Evolutionary conservation across 2,329 filamentous ascomycete species (phyloP).

Genomic region (Plectosphaerella cucumerina): DNA sequence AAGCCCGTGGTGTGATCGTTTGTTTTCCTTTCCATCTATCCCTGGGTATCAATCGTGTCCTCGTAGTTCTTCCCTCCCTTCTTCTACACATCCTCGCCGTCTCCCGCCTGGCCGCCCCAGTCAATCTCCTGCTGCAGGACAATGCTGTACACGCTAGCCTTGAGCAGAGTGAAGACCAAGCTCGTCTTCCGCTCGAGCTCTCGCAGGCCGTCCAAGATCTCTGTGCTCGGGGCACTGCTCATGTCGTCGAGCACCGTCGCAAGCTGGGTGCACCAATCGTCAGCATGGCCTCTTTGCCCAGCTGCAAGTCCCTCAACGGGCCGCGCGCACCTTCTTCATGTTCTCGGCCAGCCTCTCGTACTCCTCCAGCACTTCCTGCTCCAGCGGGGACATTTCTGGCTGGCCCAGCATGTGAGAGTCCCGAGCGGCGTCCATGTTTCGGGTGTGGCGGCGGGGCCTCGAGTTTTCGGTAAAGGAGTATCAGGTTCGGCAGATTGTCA

Average conservation of each 20-base stretch:
- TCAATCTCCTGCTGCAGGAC: constrained; percentile 95
- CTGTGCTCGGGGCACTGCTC: constrained; percentile 67
- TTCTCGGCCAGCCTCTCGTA: constrained; percentile 85
- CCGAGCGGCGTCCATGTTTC: constrained; percentile 8
- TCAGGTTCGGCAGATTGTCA: no score
- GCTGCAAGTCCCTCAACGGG: neutral
- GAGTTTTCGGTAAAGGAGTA: no score
- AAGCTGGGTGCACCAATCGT: constrained; percentile 37
- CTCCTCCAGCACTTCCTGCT: constrained; percentile 93
- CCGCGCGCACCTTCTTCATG: constrained; percentile 72
- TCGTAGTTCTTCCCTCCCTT: neutral
- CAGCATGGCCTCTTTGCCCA: neutral
- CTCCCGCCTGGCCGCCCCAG: constrained; percentile 51
- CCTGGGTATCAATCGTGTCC: constrained; percentile 10
- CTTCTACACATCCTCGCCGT: constrained; percentile 26
- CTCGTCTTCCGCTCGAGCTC: constrained; percentile 92
- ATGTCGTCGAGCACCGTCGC: constrained; percentile 58
- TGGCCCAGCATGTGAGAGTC: constrained; percentile 29
- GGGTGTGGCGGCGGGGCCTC: no score
- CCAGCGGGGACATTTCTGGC: constrained; percentile 68
- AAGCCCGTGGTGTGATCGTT: no score
- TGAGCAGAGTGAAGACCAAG: constrained; percentile 89
- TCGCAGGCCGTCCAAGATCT: constrained; percentile 80
- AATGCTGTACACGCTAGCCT: constrained; percentile 98
- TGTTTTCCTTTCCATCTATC: constrained; percentile 4